A percentile compares a stretch with the other conserved stretches of the same genome.
phyloP scores from a whole-genome alignment of 371 early-diverging fungal genomes.

The Actinomucor elegans region DNA sequence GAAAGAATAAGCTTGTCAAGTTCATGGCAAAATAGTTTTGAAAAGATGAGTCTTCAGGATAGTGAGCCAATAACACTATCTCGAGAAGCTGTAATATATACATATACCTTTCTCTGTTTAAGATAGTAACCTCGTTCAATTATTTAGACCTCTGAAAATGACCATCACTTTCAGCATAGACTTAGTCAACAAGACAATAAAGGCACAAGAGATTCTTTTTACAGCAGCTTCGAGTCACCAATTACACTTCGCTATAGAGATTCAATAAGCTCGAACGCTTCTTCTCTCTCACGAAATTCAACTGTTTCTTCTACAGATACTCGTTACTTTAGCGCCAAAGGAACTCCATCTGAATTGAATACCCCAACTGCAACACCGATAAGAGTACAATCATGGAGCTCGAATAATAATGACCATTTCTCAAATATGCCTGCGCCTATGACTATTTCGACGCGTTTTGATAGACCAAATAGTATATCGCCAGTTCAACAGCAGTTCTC shows the following conservation, averaged over 20 bases:
- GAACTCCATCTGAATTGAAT: neutral
- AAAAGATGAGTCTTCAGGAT: slow-evolving; percentile 5
- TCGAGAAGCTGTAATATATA: neutral
- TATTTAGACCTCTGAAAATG: neutral
- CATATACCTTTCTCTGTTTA: neutral
- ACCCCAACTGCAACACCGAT: neutral
- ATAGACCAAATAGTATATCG: neutral
- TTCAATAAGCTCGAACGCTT: slow-evolving; percentile 11
- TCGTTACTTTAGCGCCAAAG: neutral
- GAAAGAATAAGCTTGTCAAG: neutral
- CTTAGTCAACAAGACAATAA: neutral
- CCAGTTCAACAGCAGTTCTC: neutral
- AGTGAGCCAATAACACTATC: neutral
- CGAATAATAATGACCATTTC: neutral
- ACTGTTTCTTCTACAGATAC: slow-evolving; percentile 9
- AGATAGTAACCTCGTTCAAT: neutral
- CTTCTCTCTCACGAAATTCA: slow-evolving; percentile 13
- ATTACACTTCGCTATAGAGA: slow-evolving; percentile 15
- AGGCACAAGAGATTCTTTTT: neutral
- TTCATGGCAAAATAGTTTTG: slow-evolving; percentile 1
- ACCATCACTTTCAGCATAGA: slow-evolving; percentile 4
- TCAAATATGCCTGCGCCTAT: neutral
- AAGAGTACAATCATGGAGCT: no score
- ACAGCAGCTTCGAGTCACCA: neutral
- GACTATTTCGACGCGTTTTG: neutral